A percentile compares a stretch with the other conserved stretches of the same genome.
Evolutionary conservation across 176 grass and related monocot species (phyloP).

Genomic region (Microstegium vimineum): DNA sequence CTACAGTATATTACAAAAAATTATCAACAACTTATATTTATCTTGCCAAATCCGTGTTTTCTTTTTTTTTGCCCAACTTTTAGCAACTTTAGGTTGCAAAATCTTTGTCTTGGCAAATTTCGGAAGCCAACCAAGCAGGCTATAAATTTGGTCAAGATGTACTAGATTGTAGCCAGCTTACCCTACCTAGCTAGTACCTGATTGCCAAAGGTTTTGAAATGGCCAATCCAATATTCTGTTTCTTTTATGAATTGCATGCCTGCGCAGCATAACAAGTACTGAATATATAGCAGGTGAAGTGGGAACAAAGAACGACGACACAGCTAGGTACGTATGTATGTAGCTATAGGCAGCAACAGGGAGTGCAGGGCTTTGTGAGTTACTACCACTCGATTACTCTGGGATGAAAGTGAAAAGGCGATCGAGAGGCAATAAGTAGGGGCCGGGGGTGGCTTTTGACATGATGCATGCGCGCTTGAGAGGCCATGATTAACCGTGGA

Average conservation of each 20-base stretch:
- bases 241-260: neutral
- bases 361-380: neutral
- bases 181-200: neutral
- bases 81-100: no score
- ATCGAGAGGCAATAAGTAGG: neutral
- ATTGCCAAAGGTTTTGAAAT: neutral
- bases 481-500: slow-evolving; percentile 40
- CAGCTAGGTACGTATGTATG: no score
- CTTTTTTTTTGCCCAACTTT: no score
- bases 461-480: slow-evolving; percentile 53
- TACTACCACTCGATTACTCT: slow-evolving; percentile 22
- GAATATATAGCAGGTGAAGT: neutral
- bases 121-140: no score
- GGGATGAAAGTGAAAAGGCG: slow-evolving; percentile 14
- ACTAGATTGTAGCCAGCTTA: neutral
- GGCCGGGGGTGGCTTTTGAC: slow-evolving; percentile 37
- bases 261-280: no score
- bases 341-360: neutral
- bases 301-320: neutral
- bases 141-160: neutral
- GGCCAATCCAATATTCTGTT: neutral
- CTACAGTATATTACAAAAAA: neutral
- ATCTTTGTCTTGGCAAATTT: no score
- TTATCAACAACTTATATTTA: no score
- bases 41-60: no score